These are phyloP conservation scores for Symbiodinium pilosum DNA, from an alignment of 73 alveolate genomes.

Conservation along the genomic window DNA sequence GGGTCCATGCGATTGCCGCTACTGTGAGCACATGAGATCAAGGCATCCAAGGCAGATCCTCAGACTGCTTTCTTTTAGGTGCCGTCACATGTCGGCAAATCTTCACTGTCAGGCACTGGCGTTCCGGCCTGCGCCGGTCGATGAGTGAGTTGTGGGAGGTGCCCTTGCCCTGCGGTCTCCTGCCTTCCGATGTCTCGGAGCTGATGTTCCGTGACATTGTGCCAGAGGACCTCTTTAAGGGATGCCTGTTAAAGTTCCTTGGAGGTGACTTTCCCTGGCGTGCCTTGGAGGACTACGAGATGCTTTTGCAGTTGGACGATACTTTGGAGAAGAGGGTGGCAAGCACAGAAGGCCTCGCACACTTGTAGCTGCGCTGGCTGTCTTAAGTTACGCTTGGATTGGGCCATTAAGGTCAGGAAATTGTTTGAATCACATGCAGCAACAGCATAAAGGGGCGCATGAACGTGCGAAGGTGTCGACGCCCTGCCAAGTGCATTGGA, in stretches of 20 bases:
- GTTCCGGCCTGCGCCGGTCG: background rate
- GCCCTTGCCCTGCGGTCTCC: slow-evolving; percentile 10
- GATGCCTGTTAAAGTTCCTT: background rate
- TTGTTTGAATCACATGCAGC: no score
- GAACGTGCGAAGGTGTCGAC: slow-evolving; percentile 3
- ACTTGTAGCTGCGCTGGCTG: no score
- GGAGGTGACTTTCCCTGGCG: no score
- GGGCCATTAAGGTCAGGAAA: no score
- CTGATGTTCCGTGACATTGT: background rate
- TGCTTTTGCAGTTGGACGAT: background rate
- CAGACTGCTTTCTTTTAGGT: background rate
- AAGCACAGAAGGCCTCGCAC: slow-evolving; percentile 2
- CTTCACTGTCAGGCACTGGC: background rate
- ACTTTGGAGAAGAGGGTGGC: slow-evolving; percentile 22
- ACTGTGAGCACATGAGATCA: slow-evolving; percentile 7
- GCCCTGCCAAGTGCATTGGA: slow-evolving; percentile 10
- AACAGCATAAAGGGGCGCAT: no score
- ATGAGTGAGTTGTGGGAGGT: slow-evolving; percentile 3
- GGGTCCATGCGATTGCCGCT: slow-evolving; percentile 4
- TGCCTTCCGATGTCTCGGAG: slow-evolving; percentile 9
- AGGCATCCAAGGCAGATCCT: background rate
- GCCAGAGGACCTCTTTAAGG: background rate
- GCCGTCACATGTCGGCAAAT: background rate
- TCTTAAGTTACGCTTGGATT: no score
- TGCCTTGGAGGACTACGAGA: background rate